phyloP scores from a whole-genome alignment of 805 yeast species.

The Metschnikowia matae region DNA sequence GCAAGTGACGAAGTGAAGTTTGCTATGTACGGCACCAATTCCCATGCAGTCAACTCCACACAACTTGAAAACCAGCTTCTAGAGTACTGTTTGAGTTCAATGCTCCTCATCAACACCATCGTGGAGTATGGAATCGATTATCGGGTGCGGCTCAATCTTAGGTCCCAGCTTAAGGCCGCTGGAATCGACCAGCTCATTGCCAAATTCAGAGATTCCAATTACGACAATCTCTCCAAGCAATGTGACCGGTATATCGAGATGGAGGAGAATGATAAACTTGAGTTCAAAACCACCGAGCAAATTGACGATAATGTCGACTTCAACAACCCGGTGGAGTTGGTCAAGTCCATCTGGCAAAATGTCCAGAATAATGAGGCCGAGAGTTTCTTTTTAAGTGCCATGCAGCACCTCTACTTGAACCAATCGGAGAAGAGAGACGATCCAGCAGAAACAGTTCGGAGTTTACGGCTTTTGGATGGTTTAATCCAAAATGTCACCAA shows the following conservation, averaged over 20 bases:
- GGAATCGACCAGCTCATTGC: slow-evolving; percentile 20
- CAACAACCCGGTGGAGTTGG: slow-evolving; percentile 68
- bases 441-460: slow-evolving; percentile 42
- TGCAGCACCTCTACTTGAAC: slow-evolving; percentile 61
- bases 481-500: slow-evolving; percentile 57
- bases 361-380: slow-evolving; percentile 58
- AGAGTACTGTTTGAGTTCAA: slow-evolving; percentile 69
- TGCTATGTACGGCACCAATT: slow-evolving; percentile 15
- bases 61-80: slow-evolving; percentile 58
- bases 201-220: slow-evolving; percentile 37
- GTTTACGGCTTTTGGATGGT: slow-evolving; percentile 61
- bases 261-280: slow-evolving; percentile 53
- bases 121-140: slow-evolving; percentile 43
- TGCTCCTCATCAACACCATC: slow-evolving; percentile 67
- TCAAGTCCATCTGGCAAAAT: slow-evolving; percentile 53
- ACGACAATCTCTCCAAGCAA: slow-evolving; percentile 60
- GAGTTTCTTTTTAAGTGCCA: slow-evolving; percentile 54
- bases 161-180: slow-evolving; percentile 42
- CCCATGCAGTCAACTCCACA: slow-evolving; percentile 35
- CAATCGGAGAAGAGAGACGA: slow-evolving; percentile 48
- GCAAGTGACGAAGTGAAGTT: slow-evolving; percentile 75
- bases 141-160: slow-evolving; percentile 50
- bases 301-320: slow-evolving; percentile 48
- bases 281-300: slow-evolving; percentile 31
- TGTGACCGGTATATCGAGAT: slow-evolving; percentile 56